Conservation (phyloP, 768 basidiomycete species). For the Lepiota venenata region DNA sequence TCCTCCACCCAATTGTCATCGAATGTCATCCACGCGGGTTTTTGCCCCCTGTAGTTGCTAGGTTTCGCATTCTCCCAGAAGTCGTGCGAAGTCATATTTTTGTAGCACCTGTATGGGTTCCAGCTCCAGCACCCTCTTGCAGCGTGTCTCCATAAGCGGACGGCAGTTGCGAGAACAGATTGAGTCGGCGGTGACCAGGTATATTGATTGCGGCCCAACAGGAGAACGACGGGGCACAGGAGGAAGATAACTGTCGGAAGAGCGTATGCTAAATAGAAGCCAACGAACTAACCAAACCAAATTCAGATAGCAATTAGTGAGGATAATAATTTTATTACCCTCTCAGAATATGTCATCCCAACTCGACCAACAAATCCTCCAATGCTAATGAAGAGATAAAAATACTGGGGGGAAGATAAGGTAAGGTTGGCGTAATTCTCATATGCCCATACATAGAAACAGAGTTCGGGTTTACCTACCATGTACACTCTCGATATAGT, state of each 20-base stretch:
- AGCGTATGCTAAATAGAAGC: constrained; percentile 61
- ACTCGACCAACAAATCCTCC: constrained; percentile 70
- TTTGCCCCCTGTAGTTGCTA: constrained; percentile 39
- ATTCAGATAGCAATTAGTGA: background rate
- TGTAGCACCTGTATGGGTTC: constrained; percentile 47
- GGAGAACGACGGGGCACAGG: constrained; percentile 58
- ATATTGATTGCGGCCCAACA: constrained; percentile 52
- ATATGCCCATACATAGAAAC: background rate
- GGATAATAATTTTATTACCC: constrained; percentile 28
- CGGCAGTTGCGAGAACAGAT: constrained; percentile 51
- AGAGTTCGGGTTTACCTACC: constrained; percentile 42
- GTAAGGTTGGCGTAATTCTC: background rate
- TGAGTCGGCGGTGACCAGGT: constrained; percentile 55
- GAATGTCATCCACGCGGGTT: constrained; percentile 70
- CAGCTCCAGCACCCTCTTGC: constrained; percentile 48
- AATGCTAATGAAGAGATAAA: constrained; percentile 74
- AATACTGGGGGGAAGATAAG: constrained; percentile 38
- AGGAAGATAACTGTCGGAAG: constrained; percentile 64
- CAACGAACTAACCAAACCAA: constrained; percentile 43
- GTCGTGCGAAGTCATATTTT: constrained; percentile 49
- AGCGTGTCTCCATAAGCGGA: constrained; percentile 47
- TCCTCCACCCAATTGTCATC: constrained; percentile 82
- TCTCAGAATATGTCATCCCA: constrained; percentile 64
- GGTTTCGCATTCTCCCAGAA: constrained; percentile 79
- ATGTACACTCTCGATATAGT: constrained; percentile 75